phyloP scores from a whole-genome alignment of 2,329 filamentous ascomycete genomes.

The Aureobasidium sp. region DNA sequence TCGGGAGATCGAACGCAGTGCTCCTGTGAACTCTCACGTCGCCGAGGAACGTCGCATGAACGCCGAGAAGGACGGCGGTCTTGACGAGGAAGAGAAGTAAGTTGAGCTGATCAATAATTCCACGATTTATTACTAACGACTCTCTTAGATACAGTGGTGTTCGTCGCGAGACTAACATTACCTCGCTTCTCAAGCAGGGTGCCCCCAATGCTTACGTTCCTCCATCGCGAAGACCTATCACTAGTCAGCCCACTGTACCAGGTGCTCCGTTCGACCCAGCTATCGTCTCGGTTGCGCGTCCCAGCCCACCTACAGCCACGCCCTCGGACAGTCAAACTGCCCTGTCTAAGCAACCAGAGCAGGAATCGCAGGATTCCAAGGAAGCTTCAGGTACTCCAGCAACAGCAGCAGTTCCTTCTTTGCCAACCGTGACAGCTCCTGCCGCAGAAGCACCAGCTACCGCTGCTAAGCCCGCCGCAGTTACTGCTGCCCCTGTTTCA shows the following conservation, averaged over 20 bases:
- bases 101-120: slow-evolving; percentile 24
- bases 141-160: slow-evolving; percentile 77
- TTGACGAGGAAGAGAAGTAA: slow-evolving; percentile 89
- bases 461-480: not conserved
- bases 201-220: slow-evolving; percentile 76
- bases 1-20: slow-evolving; percentile 77
- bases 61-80: slow-evolving; percentile 57
- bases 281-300: slow-evolving; percentile 69
- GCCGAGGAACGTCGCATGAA: slow-evolving; percentile 74
- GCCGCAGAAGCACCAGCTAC: not conserved
- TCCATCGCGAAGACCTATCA: slow-evolving; percentile 75
- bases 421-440: slow-evolving; percentile 4
- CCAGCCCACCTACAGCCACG: slow-evolving; percentile 21
- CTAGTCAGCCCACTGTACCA: slow-evolving; percentile 63
- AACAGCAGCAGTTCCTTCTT: not conserved
- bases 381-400: not conserved
- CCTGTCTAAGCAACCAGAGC: slow-evolving; percentile 23
- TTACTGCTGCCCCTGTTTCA: not conserved
- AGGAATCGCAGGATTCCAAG: slow-evolving; percentile 21
- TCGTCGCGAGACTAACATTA: slow-evolving; percentile 53
- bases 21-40: slow-evolving; percentile 70
- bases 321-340: slow-evolving; percentile 25
- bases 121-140: slow-evolving; percentile 13
- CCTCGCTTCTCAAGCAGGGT: slow-evolving; percentile 54
- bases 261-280: slow-evolving; percentile 78